Conservation (phyloP, 345 rosid genomes). For the Rhodomyrtus tomentosa region DNA sequence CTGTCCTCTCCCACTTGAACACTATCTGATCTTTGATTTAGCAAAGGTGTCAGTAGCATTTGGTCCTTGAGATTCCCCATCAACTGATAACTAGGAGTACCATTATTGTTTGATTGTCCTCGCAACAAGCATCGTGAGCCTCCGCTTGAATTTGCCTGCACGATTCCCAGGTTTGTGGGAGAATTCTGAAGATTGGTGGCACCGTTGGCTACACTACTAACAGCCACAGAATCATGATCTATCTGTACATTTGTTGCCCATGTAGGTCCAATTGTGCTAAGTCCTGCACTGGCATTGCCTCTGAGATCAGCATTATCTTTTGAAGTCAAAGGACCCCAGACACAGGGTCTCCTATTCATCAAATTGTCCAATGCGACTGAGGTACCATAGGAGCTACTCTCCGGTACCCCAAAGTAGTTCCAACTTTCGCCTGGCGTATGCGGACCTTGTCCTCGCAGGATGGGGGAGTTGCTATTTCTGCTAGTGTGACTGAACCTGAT, state of each 20-base stretch:
- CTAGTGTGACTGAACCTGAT: not conserved
- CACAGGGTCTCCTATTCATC: not conserved
- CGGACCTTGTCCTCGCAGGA: not conserved
- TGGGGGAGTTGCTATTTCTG: not conserved
- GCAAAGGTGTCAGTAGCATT: not conserved
- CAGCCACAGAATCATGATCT: not conserved
- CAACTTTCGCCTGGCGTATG: not conserved
- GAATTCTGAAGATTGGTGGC: not conserved
- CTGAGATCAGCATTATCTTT: not conserved
- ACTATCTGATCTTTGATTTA: not conserved
- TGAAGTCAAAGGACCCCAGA: not conserved
- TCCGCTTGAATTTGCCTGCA: not conserved
- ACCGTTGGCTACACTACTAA: not conserved
- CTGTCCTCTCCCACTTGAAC: slow-evolving; percentile 1
- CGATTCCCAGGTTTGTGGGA: not conserved
- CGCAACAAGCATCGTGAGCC: not conserved
- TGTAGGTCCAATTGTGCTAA: not conserved
- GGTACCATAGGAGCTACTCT: not conserved
- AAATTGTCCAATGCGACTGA: not conserved
- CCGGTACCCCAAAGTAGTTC: not conserved
- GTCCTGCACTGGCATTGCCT: not conserved
- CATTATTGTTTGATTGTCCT: not conserved
- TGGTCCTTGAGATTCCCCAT: not conserved
- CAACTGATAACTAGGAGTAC: not conserved
- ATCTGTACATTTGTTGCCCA: not conserved